phyloP scores from a whole-genome alignment of 441 rosid species.

The Erodium chrysanthum region DNA sequence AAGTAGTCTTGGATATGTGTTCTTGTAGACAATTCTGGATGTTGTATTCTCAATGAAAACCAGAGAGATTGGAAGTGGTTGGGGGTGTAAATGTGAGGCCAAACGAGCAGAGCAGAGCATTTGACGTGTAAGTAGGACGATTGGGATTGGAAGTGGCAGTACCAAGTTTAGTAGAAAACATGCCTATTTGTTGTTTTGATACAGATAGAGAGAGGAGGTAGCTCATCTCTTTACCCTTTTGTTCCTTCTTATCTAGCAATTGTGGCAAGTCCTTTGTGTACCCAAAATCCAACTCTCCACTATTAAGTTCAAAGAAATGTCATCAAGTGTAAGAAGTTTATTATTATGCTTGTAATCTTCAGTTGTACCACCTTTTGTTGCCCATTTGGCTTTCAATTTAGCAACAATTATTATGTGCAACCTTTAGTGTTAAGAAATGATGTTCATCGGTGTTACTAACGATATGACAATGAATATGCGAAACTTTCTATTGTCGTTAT shows the following conservation, averaged over 20 bases:
- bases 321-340: neutral
- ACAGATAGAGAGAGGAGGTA: neutral
- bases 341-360: neutral
- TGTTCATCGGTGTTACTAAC: too few relatives aligned
- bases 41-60: neutral
- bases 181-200: neutral
- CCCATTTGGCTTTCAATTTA: neutral
- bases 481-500: too few relatives aligned
- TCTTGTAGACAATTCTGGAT: neutral
- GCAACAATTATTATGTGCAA: neutral
- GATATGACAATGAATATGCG: too few relatives aligned
- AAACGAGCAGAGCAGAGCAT: neutral
- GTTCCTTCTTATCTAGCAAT: neutral
- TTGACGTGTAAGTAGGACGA: neutral
- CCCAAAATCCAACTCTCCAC: too few relatives aligned
- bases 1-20: neutral
- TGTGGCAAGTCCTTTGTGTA: too few relatives aligned
- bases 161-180: neutral
- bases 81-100: neutral
- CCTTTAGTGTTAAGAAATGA: too few relatives aligned
- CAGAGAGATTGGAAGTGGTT: neutral
- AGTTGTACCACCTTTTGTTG: neutral
- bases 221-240: neutral
- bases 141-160: neutral
- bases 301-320: neutral